These are phyloP conservation scores for Protomyces inundatus DNA, from an alignment of 1,139 yeast genomes.

Conservation along the genomic window DNA sequence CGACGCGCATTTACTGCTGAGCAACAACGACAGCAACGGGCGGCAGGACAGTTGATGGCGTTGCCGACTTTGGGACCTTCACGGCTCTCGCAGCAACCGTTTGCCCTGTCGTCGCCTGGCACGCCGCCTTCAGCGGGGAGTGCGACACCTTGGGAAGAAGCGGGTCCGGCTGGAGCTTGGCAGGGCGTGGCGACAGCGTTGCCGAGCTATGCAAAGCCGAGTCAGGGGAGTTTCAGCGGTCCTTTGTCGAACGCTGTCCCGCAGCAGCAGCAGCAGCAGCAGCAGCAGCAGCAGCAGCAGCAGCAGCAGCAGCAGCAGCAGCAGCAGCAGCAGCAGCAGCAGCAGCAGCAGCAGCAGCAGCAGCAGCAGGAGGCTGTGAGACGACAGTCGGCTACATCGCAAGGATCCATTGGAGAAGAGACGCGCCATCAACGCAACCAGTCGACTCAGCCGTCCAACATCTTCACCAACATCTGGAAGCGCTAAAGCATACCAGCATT, in stretches of 20 bases:
- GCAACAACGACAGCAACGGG: not conserved
- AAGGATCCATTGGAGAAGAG: too few species aligned
- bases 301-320: not conserved
- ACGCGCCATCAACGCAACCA: too few species aligned
- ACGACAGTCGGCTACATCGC: not conserved
- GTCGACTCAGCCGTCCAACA: not conserved
- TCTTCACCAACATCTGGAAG: not conserved
- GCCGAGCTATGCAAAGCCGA: not conserved
- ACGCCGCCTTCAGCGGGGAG: too few species aligned
- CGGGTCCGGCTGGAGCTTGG: not conserved
- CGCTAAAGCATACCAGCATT: not conserved
- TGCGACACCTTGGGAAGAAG: too few species aligned
- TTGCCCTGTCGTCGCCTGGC: too few species aligned
- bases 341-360: not conserved
- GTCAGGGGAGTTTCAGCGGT: not conserved
- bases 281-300: not conserved
- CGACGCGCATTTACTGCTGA: not conserved
- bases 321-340: not conserved
- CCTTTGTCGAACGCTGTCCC: not conserved
- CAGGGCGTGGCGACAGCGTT: not conserved
- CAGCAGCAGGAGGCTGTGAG: not conserved
- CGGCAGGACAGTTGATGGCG: not conserved
- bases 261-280: constrained; percentile 3
- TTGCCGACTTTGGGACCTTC: not conserved
- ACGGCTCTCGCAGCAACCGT: not conserved